Conservation (phyloP, 352 stramenopile species). For the Plasmopara halstedii region DNA sequence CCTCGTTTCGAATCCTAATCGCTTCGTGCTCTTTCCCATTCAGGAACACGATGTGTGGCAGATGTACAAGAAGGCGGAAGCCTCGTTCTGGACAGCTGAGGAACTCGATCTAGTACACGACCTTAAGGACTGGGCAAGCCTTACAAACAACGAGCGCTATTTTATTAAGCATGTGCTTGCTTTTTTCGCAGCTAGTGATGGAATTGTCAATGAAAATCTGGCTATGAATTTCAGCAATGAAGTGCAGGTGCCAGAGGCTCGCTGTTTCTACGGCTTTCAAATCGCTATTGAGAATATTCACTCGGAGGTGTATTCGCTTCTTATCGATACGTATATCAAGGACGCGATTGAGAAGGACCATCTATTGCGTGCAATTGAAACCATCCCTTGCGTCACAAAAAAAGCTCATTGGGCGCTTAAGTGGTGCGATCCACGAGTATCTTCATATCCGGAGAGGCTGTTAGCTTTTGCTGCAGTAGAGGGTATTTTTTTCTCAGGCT, state of each 20-base stretch:
- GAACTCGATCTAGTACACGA: slow-evolving; percentile 97
- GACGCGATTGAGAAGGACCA: slow-evolving; percentile 90
- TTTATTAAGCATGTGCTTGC: slow-evolving; percentile 98
- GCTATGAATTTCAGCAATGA: slow-evolving; percentile 98
- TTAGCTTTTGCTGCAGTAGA: slow-evolving; percentile 97
- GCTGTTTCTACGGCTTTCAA: slow-evolving; percentile 99
- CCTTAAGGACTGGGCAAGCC: slow-evolving; percentile 91
- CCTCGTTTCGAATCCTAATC: slow-evolving; percentile 92
- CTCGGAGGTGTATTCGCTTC: slow-evolving; percentile 97
- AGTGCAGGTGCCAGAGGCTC: slow-evolving; percentile 94
- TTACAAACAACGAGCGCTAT: slow-evolving; percentile 94
- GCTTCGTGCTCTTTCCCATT: slow-evolving; percentile 98
- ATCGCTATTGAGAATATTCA: slow-evolving; percentile 99
- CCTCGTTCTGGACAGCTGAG: slow-evolving; percentile 98
- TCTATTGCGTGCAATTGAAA: slow-evolving; percentile 96
- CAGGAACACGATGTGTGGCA: slow-evolving; percentile 96
- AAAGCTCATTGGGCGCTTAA: slow-evolving; percentile 96
- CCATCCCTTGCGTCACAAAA: slow-evolving; percentile 95
- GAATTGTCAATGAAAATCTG: slow-evolving; percentile 99
- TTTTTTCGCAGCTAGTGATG: slow-evolving; percentile 98
- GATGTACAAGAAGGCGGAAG: slow-evolving; percentile 99
- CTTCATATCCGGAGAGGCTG: slow-evolving; percentile 94
- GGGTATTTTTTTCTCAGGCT: slow-evolving; percentile 98
- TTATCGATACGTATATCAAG: slow-evolving; percentile 99
- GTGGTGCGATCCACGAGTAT: slow-evolving; percentile 91